Evolutionary conservation across 257 asterid species (phyloP).

Genomic region (Thymus quinquecostatus): DNA sequence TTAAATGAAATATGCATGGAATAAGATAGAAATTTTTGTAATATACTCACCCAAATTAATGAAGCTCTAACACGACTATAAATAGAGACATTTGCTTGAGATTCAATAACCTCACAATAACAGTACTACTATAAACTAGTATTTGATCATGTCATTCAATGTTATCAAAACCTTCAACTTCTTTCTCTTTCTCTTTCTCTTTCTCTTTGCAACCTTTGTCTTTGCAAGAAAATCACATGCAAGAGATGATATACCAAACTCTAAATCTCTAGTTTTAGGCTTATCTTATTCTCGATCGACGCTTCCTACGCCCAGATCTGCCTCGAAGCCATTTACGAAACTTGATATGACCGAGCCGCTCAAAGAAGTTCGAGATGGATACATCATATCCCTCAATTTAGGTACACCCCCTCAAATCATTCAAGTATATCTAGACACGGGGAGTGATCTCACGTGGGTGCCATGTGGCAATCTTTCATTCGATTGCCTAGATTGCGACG

Average conservation of each 20-base stretch:
- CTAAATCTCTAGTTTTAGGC: conserved; percentile 51
- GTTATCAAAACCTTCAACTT: background rate
- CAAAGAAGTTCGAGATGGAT: conserved; percentile 64
- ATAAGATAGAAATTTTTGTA: background rate
- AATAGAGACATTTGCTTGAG: conserved; percentile 8
- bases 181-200: too few relatives aligned
- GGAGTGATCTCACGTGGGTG: conserved; percentile 87
- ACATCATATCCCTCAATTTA: conserved; percentile 57
- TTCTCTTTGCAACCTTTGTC: background rate
- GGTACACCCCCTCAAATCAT: conserved; percentile 76
- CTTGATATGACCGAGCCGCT: conserved; percentile 57
- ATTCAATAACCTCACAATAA: background rate
- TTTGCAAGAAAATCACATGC: conserved; percentile 42
- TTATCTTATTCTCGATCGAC: conserved; percentile 47
- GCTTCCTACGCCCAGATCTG: conserved; percentile 40
- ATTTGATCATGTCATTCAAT: conserved; percentile 20
- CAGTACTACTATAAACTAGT: background rate
- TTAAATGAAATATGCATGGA: background rate
- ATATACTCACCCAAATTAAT: background rate
- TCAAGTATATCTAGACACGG: conserved; percentile 65
- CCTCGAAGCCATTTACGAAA: conserved; percentile 3
- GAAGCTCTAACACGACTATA: background rate
- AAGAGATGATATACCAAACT: conserved; percentile 28
- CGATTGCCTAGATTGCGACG: conserved; percentile 66
- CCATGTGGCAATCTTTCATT: conserved; percentile 69